These are phyloP conservation scores for Hibiscus syriacus DNA, from an alignment of 345 rosid species.

Conservation along the genomic window DNA sequence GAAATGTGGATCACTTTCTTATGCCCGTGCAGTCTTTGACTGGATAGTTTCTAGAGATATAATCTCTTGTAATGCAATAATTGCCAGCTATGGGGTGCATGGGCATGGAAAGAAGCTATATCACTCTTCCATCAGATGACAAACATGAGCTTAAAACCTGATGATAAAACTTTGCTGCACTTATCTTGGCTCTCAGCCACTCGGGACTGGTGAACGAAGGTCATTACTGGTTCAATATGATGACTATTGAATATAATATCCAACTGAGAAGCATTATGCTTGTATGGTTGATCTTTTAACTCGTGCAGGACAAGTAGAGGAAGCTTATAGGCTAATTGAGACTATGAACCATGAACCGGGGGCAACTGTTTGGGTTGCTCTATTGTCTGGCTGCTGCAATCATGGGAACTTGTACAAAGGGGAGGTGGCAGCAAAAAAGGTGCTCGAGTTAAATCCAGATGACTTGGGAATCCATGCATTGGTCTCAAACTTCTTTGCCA, in stretches of 20 bases:
- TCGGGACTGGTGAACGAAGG: conserved; percentile 38
- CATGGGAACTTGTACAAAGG: conserved; percentile 44
- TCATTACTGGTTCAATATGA: not conserved
- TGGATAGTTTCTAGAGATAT: conserved; percentile 38
- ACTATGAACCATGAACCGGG: conserved; percentile 40
- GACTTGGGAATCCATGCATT: conserved; percentile 48
- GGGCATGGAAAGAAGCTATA: conserved; percentile 56
- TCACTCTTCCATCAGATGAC: conserved; percentile 47
- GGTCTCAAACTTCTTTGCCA: conserved; percentile 67
- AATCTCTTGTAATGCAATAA: conserved; percentile 66
- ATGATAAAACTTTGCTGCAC: conserved; percentile 63
- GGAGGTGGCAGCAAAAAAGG: conserved; percentile 51
- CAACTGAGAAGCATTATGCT: conserved; percentile 43
- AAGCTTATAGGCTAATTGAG: conserved; percentile 45
- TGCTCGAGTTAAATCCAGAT: conserved; percentile 46
- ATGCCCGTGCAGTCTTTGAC: conserved; percentile 40
- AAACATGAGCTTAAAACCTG: conserved; percentile 36
- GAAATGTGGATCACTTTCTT: conserved; percentile 54
- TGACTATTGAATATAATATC: conserved; percentile 25
- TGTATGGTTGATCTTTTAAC: conserved; percentile 71
- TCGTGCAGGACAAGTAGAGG: conserved; percentile 59
- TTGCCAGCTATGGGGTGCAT: conserved; percentile 60
- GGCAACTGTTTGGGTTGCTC: conserved; percentile 63
- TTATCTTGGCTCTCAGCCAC: conserved; percentile 72
- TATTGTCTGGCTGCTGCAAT: conserved; percentile 68